Conservation (phyloP, 108 stramenopile species). For the Craspedostauros australis region DNA sequence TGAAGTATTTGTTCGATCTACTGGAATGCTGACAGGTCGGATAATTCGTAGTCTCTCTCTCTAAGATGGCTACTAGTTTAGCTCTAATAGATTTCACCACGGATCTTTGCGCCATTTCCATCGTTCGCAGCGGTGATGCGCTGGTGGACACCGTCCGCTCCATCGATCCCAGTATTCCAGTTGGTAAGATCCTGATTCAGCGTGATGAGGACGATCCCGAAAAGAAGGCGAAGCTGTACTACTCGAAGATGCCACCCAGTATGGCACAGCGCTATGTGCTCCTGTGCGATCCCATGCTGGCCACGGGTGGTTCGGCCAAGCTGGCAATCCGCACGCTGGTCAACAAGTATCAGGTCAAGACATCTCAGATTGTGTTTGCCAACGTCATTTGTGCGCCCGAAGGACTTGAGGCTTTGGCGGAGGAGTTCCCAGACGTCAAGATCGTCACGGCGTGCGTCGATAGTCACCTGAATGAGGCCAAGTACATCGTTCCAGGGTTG, state of each 20-base stretch:
- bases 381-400: conserved; percentile 96
- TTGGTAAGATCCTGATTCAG: conserved; percentile 97
- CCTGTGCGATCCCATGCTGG: conserved; percentile 98
- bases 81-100: no score
- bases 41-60: no score
- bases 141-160: conserved; percentile 83
- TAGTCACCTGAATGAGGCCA: conserved; percentile 85
- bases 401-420: conserved; percentile 56
- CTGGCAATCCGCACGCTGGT: conserved; percentile 74
- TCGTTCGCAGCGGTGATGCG: conserved; percentile 91
- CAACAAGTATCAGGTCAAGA: conserved; percentile 48
- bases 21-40: no score
- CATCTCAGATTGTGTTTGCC: conserved; percentile 79
- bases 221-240: conserved; percentile 83
- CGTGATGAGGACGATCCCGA: conserved; percentile 82
- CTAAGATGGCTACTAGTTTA: no score
- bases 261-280: conserved; percentile 87
- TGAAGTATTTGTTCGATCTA: no score
- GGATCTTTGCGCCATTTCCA: conserved; percentile 83
- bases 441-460: conserved; percentile 92
- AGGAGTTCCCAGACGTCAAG: conserved; percentile 32
- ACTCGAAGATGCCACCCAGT: conserved; percentile 85
- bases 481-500: conserved; percentile 95
- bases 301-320: conserved; percentile 92
- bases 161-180: conserved; percentile 60